phyloP scores from a whole-genome alignment of 495 filamentous ascomycete species.

The Gamarada debralockiae region DNA sequence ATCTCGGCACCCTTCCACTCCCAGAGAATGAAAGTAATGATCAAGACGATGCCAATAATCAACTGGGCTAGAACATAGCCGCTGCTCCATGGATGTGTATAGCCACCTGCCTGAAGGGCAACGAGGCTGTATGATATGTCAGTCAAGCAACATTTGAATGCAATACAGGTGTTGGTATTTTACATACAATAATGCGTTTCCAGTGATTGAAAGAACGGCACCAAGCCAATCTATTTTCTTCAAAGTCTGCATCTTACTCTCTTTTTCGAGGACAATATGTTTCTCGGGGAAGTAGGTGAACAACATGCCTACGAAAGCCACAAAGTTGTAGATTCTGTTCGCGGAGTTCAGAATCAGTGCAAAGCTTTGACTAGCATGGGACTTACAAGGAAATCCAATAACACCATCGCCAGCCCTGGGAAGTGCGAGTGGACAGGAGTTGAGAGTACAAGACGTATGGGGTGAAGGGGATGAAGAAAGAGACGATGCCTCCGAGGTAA shows the following conservation, averaged over 20 bases:
- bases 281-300: slow-evolving; percentile 1
- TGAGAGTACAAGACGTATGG: slow-evolving; percentile 3
- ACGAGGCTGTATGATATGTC: background rate
- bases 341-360: background rate
- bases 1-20: slow-evolving; percentile 23
- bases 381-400: slow-evolving; percentile 8
- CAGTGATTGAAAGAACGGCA: slow-evolving; percentile 5
- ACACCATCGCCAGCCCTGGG: background rate
- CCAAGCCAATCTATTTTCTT: slow-evolving; percentile 8
- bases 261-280: background rate
- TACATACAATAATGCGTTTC: slow-evolving; percentile 7
- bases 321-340: slow-evolving; percentile 1
- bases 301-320: slow-evolving; percentile 1
- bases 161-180: background rate
- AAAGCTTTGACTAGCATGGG: background rate
- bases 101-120: slow-evolving; percentile 1
- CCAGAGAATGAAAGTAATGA: slow-evolving; percentile 29
- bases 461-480: background rate
- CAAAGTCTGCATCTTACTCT: background rate
- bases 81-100: slow-evolving; percentile 19
- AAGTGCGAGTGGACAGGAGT: slow-evolving; percentile 4
- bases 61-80: slow-evolving; percentile 27
- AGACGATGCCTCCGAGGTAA: background rate
- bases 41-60: slow-evolving; percentile 24
- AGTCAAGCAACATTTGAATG: too few species aligned